Conservation (phyloP, 179 eudicot species). For the Silene noctiflora region DNA sequence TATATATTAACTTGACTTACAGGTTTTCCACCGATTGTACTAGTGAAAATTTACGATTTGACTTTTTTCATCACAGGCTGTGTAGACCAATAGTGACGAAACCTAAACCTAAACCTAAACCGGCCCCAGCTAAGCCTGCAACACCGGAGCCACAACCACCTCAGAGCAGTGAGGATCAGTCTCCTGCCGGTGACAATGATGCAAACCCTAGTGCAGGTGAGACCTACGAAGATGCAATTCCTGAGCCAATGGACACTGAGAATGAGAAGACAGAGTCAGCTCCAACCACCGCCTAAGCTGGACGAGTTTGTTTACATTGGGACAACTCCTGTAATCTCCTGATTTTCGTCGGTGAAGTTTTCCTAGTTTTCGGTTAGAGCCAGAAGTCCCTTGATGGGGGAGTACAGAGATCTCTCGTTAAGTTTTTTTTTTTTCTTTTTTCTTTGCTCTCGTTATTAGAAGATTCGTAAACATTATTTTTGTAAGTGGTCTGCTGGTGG, state of each 20-base stretch:
- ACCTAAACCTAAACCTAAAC: conserved; percentile 73
- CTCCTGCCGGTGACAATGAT: conserved; percentile 33
- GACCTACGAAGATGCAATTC: conserved; percentile 15
- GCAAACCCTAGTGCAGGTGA: conserved; percentile 26
- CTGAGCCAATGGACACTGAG: conserved; percentile 40
- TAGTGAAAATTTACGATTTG: background rate
- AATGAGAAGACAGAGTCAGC: conserved; percentile 28
- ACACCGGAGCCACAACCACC: conserved; percentile 45
- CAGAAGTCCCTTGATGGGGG: conserved; percentile 4
- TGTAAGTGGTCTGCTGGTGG: background rate
- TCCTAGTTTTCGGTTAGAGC: background rate
- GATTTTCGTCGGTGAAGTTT: background rate
- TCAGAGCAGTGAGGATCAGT: conserved; percentile 33
- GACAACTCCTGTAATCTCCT: background rate
- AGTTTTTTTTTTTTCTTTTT: too few relatives aligned
- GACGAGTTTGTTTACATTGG: background rate
- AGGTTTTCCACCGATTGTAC: background rate
- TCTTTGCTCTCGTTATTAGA: conserved; percentile 15
- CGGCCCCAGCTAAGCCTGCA: conserved; percentile 59
- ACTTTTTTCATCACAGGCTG: conserved; percentile 31
- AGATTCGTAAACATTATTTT: conserved; percentile 1
- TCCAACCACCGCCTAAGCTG: conserved; percentile 25
- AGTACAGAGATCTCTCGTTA: conserved; percentile 1
- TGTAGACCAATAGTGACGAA: conserved; percentile 72
- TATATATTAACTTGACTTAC: background rate